Evolutionary conservation across 225 moss, liverwort and hornwort genomes (phyloP).

Genomic region (Physcomitrium patens): DNA sequence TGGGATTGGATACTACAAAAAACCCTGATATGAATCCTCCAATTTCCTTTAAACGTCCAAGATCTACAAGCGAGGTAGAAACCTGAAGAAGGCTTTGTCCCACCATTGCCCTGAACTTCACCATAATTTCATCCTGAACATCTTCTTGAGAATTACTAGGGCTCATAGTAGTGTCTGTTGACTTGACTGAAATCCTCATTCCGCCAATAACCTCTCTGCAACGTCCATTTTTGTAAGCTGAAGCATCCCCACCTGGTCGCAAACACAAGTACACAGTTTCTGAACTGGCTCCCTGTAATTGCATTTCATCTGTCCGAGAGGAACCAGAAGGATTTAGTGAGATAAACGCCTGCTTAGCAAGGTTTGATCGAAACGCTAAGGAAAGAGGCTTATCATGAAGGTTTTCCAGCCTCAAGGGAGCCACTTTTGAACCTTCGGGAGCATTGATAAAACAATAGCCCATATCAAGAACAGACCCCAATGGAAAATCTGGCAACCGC

Average conservation of each 20-base stretch:
- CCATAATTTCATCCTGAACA: slow-evolving; percentile 84
- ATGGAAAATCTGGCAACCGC: slow-evolving; percentile 72
- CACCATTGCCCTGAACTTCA: slow-evolving; percentile 83
- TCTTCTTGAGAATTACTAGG: slow-evolving; percentile 45
- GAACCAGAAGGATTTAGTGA: slow-evolving; percentile 53
- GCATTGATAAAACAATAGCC: slow-evolving; percentile 93
- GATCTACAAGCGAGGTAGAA: slow-evolving; percentile 81
- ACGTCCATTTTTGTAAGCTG: slow-evolving; percentile 81
- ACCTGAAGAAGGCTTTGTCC: slow-evolving; percentile 90
- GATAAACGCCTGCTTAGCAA: slow-evolving; percentile 88
- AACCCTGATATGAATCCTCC: slow-evolving; percentile 77
- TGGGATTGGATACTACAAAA: slow-evolving; percentile 86
- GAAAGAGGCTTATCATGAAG: slow-evolving; percentile 54
- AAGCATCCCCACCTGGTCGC: slow-evolving; percentile 83
- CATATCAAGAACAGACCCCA: slow-evolving; percentile 81
- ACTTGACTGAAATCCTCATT: slow-evolving; percentile 78
- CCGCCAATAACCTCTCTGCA: slow-evolving; percentile 95
- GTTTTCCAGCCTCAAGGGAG: slow-evolving; percentile 77
- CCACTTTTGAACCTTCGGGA: slow-evolving; percentile 68
- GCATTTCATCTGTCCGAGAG: slow-evolving; percentile 77
- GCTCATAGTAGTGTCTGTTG: slow-evolving; percentile 31
- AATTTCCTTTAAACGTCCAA: slow-evolving; percentile 79
- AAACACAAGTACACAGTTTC: slow-evolving; percentile 78
- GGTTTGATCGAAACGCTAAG: slow-evolving; percentile 78
- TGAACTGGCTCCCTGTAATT: slow-evolving; percentile 50